These are phyloP conservation scores for Cercospora sp. DNA, from an alignment of 2,329 filamentous ascomycete species.

Conservation along the genomic window DNA sequence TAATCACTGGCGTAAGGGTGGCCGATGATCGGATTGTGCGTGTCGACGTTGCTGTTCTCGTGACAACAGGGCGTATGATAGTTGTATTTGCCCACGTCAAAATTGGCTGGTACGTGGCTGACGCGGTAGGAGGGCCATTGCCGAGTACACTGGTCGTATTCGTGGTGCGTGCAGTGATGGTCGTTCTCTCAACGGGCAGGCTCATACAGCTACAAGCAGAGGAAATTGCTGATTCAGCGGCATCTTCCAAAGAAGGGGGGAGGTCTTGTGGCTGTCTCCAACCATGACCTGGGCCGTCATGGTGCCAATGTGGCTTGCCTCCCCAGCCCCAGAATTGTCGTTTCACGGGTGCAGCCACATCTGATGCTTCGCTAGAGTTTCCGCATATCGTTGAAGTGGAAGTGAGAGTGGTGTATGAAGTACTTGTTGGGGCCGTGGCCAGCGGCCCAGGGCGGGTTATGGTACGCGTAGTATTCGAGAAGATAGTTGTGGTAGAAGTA, in stretches of 20 bases:
- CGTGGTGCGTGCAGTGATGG: background rate
- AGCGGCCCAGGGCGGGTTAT: background rate
- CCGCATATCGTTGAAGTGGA: conserved; percentile 11
- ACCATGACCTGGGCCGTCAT: background rate
- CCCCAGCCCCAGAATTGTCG: conserved; percentile 5
- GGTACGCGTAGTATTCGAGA: conserved; percentile 5
- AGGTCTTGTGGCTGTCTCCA: conserved; percentile 7
- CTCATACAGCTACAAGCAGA: conserved; percentile 14
- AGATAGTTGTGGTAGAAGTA: conserved; percentile 6
- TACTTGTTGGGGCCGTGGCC: conserved; percentile 1
- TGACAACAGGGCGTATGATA: conserved; percentile 7
- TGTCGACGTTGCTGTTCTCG: conserved; percentile 5
- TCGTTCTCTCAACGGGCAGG: background rate
- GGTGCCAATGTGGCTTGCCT: conserved; percentile 6
- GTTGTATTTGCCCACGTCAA: conserved; percentile 1
- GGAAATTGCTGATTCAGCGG: conserved; percentile 2
- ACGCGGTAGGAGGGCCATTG: background rate
- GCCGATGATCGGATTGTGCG: background rate
- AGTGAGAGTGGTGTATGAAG: conserved; percentile 9
- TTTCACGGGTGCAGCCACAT: background rate
- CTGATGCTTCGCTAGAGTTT: background rate
- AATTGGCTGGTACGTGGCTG: background rate
- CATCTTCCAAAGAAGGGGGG: conserved; percentile 2
- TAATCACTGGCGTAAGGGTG: conserved; percentile 1
- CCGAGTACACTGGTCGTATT: background rate